Base-by-base conservation (phyloP, 257 asterid species). In the Pogostemon cablin region DNA sequence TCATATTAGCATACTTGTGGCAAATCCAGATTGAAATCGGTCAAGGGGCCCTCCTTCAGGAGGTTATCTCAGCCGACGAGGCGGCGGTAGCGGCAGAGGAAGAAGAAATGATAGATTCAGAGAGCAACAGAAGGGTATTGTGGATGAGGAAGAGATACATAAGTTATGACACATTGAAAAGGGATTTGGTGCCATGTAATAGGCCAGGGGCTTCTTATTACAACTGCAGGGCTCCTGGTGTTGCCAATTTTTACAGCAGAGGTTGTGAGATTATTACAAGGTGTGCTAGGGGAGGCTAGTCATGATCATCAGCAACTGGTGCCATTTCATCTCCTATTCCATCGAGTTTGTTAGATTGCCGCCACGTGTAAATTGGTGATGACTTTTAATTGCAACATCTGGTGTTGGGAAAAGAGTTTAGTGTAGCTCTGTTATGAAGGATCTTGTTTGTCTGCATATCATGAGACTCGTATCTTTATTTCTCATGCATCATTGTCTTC, bases 201-300 rank as follows among this genome's bases (percentile, higher is more conserved):
- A 85, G 68, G 46, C 91, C 88, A 7, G 96, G 96, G 0, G 88
- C 91, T 59, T 89, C 96, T 0, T 89, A 85, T 73, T 89, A 86
- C 47, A 78, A 82, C 12, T 89, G 96, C 65, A 82, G 50, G 57
- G 66, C 65, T 3, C 73, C 80, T 63, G 87, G 86, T 12, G 83
- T 76, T 6, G 93, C 84, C 42, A 83, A 87, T 74, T 63, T 78
- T 60, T 86, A 89, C 58, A 50, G 42, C 60, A 85, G 96, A 75
- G 93, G 96, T 4, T 89, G 96, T 79, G 85, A 89, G 69, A 49
- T 82, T 10, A 86, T 89, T 71, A 89, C 96, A 61, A 83, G 96
- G 76, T 89, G 96, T 77, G 86, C 77, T n/a, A 82, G 93, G 32
- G 75, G 82, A 43, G 75, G 56, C 70, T 73, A 72, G 37, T 67